phyloP scores from a whole-genome alignment of 2,329 filamentous ascomycete species.

The Aaosphaeria arxii region DNA sequence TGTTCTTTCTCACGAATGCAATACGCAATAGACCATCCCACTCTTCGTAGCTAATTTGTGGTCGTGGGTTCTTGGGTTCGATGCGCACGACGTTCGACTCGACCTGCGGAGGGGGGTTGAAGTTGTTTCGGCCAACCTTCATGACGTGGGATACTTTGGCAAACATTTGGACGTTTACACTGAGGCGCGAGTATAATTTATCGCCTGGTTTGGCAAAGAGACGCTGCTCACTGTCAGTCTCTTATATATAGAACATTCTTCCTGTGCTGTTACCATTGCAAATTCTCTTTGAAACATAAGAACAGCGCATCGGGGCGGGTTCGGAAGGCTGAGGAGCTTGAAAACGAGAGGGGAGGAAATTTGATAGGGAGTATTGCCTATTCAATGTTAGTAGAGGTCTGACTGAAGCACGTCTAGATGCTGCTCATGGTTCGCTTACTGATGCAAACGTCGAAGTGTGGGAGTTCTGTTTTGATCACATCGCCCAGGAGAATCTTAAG shows the following conservation, averaged over 20 bases:
- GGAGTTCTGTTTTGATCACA: slow-evolving; percentile 80
- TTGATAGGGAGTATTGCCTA: slow-evolving; percentile 68
- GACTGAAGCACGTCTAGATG: too few species aligned
- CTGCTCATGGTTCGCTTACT: too few species aligned
- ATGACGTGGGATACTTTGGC: slow-evolving; percentile 70
- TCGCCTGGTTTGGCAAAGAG: slow-evolving; percentile 86
- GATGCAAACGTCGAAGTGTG: slow-evolving; percentile 77
- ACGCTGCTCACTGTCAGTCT: slow-evolving; percentile 29
- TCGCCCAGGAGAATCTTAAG: slow-evolving; percentile 88
- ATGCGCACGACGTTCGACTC: slow-evolving; percentile 89
- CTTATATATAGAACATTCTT: slow-evolving; percentile 17
- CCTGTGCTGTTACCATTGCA: slow-evolving; percentile 53
- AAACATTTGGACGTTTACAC: slow-evolving; percentile 94
- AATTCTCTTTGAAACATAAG: slow-evolving; percentile 98
- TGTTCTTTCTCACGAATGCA: slow-evolving; percentile 85
- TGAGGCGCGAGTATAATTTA: slow-evolving; percentile 83
- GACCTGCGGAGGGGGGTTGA: slow-evolving; percentile 89
- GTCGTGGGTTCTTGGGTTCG: slow-evolving; percentile 80
- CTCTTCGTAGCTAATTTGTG: slow-evolving; percentile 88
- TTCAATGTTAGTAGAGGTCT: too few species aligned
- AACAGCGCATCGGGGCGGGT: slow-evolving; percentile 77
- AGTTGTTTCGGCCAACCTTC: slow-evolving; percentile 96
- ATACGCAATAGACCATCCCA: slow-evolving; percentile 88
- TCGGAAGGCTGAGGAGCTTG: slow-evolving; percentile 77
- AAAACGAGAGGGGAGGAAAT: slow-evolving; percentile 93